Conservation (phyloP, 2,329 filamentous ascomycete genomes). For the Penicillium sp. region DNA sequence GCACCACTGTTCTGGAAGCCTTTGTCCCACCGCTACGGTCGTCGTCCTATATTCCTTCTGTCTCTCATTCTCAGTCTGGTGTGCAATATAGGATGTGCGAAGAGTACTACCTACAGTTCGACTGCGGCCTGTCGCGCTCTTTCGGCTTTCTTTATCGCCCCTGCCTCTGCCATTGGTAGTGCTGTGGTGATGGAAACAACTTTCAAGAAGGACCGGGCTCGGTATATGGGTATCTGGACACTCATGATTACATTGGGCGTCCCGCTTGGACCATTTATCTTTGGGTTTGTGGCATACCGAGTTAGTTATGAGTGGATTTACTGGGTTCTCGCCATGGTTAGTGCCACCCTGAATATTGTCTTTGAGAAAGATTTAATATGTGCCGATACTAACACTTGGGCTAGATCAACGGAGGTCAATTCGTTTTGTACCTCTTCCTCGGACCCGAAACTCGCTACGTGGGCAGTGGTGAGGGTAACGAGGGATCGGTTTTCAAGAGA, state of each 20-base stretch:
- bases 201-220: conserved; percentile 56
- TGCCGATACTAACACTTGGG: neutral
- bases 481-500: conserved; percentile 41
- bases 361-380: neutral
- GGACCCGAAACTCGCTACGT: conserved; percentile 58
- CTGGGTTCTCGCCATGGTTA: conserved; percentile 58
- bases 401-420: conserved; percentile 57
- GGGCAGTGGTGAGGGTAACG: conserved; percentile 25
- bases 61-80: conserved; percentile 51
- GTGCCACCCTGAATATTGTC: conserved; percentile 4
- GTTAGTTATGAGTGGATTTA: conserved; percentile 61
- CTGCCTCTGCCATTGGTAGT: conserved; percentile 56
- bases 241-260: conserved; percentile 53
- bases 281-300: conserved; percentile 51
- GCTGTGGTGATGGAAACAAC: conserved; percentile 60
- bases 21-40: conserved; percentile 53
- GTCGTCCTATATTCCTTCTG: conserved; percentile 56
- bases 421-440: conserved; percentile 58
- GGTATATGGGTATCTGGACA: conserved; percentile 61
- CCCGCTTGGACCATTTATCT: conserved; percentile 41
- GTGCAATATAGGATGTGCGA: conserved; percentile 59
- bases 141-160: conserved; percentile 57
- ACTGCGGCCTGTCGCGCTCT: conserved; percentile 55
- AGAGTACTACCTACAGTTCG: conserved; percentile 50
- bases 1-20: conserved; percentile 58